phyloP scores from a whole-genome alignment of 768 basidiomycete genomes.

The Boletus eberwhitei region DNA sequence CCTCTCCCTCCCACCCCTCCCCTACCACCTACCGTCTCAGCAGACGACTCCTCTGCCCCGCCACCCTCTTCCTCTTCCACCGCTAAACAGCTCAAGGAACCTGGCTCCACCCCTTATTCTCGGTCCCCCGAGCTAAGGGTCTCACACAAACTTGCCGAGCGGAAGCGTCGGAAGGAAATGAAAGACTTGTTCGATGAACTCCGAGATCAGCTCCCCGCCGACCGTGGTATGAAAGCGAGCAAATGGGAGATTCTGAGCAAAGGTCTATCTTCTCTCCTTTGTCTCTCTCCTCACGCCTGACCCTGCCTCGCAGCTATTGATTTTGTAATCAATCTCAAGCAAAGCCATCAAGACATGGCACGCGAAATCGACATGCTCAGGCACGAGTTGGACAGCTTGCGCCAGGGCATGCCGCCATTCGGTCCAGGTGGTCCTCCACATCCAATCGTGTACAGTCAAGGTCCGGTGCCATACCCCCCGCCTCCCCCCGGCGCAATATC shows the following conservation, averaged over 20 bases:
- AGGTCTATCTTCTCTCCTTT: constrained; percentile 47
- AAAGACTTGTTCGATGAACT: constrained; percentile 97
- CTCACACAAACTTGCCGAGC: constrained; percentile 95
- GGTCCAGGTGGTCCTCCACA: constrained; percentile 46
- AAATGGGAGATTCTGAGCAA: constrained; percentile 99
- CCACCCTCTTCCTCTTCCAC: constrained; percentile 34
- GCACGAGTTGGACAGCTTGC: constrained; percentile 65
- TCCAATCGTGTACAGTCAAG: constrained; percentile 50
- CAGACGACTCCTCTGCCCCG: constrained; percentile 42
- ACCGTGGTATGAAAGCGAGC: constrained; percentile 92
- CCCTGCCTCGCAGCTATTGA: constrained; percentile 64
- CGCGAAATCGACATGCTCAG: constrained; percentile 77
- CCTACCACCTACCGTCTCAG: constrained; percentile 34
- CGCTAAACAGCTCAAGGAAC: constrained; percentile 43
- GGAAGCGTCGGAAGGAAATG: constrained; percentile 98
- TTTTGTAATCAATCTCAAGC: constrained; percentile 77
- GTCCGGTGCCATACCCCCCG: constrained; percentile 45
- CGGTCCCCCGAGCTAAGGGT: constrained; percentile 92
- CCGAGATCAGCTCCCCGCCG: constrained; percentile 86
- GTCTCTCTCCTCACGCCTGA: constrained; percentile 1
- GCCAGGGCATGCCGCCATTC: constrained; percentile 56
- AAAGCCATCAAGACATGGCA: constrained; percentile 69
- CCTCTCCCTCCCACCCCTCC: constrained; percentile 36
- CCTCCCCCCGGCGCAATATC: constrained; percentile 45
- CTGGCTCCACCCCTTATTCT: constrained; percentile 78